These are phyloP conservation scores for Pleurotus cornucopiae DNA, from an alignment of 768 basidiomycete genomes.

Conservation along the genomic window DNA sequence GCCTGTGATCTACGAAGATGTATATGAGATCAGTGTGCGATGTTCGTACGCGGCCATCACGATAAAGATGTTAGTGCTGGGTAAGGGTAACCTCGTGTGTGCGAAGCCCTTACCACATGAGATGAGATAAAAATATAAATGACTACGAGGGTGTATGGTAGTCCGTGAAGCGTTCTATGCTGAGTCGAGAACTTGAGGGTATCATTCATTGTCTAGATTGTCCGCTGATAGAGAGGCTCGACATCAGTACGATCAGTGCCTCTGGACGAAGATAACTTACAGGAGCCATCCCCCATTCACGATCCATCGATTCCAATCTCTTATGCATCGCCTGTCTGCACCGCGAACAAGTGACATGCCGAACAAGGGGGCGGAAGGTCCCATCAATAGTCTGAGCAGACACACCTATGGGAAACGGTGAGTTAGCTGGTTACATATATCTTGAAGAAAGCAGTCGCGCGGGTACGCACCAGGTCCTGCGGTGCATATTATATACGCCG, in stretches of 20 bases:
- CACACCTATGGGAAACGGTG: not conserved
- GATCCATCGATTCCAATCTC: not conserved
- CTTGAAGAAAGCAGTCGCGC: not conserved
- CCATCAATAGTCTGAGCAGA: not conserved
- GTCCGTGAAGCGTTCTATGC: too few species aligned
- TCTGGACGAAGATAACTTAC: not conserved
- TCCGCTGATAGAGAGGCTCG: too few species aligned
- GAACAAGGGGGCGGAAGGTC: not conserved
- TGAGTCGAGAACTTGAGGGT: too few species aligned
- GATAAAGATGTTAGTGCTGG: too few species aligned
- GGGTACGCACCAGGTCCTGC: not conserved
- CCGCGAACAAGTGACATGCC: not conserved
- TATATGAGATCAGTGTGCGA: too few species aligned
- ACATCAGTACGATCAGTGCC: too few species aligned
- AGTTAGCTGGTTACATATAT: not conserved
- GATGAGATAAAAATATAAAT: too few species aligned
- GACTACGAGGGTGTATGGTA: too few species aligned
- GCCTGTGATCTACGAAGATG: too few species aligned
- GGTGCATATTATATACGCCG: not conserved
- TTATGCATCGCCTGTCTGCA: not conserved
- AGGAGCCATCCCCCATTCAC: not conserved
- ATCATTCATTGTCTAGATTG: too few species aligned
- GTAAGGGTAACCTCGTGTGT: slow-evolving; percentile 66
- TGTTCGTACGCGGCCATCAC: too few species aligned
- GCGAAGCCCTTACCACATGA: slow-evolving; percentile 52